Conservation (phyloP, 2,329 filamentous ascomycete genomes). For the Arthrobotrys entomopaga region DNA sequence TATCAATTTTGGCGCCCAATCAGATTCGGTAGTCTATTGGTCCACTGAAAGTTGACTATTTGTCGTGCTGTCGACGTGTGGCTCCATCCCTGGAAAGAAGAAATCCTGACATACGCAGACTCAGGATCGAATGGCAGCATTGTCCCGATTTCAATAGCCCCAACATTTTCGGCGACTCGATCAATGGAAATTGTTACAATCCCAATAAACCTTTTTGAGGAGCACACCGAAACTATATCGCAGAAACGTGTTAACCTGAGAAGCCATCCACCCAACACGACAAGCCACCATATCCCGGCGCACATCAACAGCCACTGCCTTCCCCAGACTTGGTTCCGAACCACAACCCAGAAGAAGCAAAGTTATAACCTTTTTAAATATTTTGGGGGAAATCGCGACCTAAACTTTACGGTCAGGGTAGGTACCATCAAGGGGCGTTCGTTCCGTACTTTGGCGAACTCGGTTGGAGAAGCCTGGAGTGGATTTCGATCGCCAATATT, state of each 20-base stretch:
- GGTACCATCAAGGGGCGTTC: slow-evolving; percentile 10
- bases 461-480: slow-evolving; percentile 15
- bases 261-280: slow-evolving; percentile 7
- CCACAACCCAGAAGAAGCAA: slow-evolving; percentile 17
- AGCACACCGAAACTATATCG: not conserved
- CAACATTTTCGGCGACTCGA: not conserved
- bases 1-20: slow-evolving; percentile 12
- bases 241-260: slow-evolving; percentile 6
- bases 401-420: not conserved
- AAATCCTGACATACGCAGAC: not conserved
- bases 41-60: slow-evolving; percentile 3
- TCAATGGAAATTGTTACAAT: slow-evolving; percentile 8
- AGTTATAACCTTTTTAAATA: not conserved
- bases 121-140: no score
- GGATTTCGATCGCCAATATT: slow-evolving; percentile 24
- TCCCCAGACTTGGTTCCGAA: slow-evolving; percentile 5
- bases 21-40: not conserved
- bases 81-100: slow-evolving; percentile 9
- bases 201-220: slow-evolving; percentile 12
- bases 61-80: slow-evolving; percentile 7
- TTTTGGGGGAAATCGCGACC: not conserved
- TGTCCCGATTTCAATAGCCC: no score
- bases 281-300: slow-evolving; percentile 11
- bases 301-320: not conserved
- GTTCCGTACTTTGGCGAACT: slow-evolving; percentile 19